Evolutionary conservation across 192 early-diverging fungal genomes (phyloP).

Genomic region (Backusella liffmaniae): DNA sequence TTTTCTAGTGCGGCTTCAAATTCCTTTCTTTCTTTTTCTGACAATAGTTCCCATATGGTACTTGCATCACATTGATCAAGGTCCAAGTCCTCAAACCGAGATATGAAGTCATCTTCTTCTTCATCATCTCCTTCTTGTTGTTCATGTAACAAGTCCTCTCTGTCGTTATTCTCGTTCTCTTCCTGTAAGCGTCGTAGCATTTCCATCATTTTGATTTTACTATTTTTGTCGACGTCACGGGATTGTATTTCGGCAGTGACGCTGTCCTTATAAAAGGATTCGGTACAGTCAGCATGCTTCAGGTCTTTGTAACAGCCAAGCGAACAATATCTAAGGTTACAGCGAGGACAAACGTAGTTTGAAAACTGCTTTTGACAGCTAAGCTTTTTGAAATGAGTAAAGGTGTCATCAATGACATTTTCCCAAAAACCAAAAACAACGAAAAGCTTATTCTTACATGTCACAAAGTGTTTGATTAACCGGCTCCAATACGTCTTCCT

Average conservation of each 20-base stretch:
- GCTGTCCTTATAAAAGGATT: conserved; percentile 61
- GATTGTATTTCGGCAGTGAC: conserved; percentile 53
- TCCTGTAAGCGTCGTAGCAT: conserved; percentile 47
- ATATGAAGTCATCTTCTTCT: conserved; percentile 41
- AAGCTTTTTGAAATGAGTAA: conserved; percentile 4
- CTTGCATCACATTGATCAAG: conserved; percentile 43
- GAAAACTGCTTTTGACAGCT: conserved; percentile 57
- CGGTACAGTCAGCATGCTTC: conserved; percentile 35
- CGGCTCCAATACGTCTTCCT: not conserved
- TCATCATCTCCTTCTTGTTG: conserved; percentile 36
- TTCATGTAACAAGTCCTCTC: conserved; percentile 27
- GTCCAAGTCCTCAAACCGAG: conserved; percentile 47
- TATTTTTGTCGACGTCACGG: conserved; percentile 34
- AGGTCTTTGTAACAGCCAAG: conserved; percentile 61
- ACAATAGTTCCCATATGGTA: conserved; percentile 48
- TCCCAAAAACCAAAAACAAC: too few relatives aligned
- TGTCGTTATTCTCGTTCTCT: conserved; percentile 36
- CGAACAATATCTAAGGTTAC: conserved; percentile 67
- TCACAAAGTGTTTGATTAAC: conserved; percentile 5
- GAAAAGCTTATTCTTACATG: not conserved
- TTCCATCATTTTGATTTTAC: conserved; percentile 51
- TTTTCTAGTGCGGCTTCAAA: conserved; percentile 38
- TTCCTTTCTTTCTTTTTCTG: conserved; percentile 43
- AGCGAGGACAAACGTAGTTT: conserved; percentile 67
- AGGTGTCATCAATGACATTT: not conserved